Percentiles rank a stretch among this genome's conserved stretches.
Conservation (phyloP, 2,329 filamentous ascomycete species). For the Fusarium sp. region DNA sequence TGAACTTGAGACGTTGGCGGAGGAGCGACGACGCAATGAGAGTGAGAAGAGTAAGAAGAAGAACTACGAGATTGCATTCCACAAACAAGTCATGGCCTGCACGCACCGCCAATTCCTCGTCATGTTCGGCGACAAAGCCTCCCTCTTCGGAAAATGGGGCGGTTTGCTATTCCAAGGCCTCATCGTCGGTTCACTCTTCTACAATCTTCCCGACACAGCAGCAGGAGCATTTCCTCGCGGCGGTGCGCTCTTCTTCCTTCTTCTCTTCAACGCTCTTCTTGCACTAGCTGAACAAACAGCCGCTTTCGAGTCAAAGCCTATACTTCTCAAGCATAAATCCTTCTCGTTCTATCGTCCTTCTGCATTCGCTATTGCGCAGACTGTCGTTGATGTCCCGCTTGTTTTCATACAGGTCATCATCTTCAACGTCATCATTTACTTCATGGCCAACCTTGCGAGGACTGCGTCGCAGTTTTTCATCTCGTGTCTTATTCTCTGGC, state of each 20-base stretch:
- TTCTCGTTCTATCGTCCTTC: slow-evolving; percentile 75
- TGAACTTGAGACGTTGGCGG: slow-evolving; percentile 64
- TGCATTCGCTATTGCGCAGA: slow-evolving; percentile 67
- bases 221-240: slow-evolving; percentile 71
- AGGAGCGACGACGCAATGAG: slow-evolving; percentile 66
- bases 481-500: slow-evolving; percentile 70
- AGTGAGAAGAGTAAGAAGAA: slow-evolving; percentile 75
- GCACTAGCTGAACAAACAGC: slow-evolving; percentile 80
- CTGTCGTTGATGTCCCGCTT: slow-evolving; percentile 68
- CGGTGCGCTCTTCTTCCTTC: slow-evolving; percentile 62
- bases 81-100: slow-evolving; percentile 76
- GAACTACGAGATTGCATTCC: slow-evolving; percentile 81
- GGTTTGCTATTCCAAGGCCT: slow-evolving; percentile 80
- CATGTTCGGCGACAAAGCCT: slow-evolving; percentile 78
- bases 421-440: slow-evolving; percentile 81
- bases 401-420: slow-evolving; percentile 73
- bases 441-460: slow-evolving; percentile 77
- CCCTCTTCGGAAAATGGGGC: slow-evolving; percentile 82
- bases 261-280: slow-evolving; percentile 70
- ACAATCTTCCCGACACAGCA: slow-evolving; percentile 70
- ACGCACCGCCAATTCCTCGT: slow-evolving; percentile 84
- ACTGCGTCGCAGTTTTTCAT: slow-evolving; percentile 76
- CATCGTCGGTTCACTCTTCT: slow-evolving; percentile 84
- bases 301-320: slow-evolving; percentile 71
- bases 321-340: slow-evolving; percentile 76